Conservation (phyloP, 1,139 yeast species). For the Hyphopichia burtonii region DNA sequence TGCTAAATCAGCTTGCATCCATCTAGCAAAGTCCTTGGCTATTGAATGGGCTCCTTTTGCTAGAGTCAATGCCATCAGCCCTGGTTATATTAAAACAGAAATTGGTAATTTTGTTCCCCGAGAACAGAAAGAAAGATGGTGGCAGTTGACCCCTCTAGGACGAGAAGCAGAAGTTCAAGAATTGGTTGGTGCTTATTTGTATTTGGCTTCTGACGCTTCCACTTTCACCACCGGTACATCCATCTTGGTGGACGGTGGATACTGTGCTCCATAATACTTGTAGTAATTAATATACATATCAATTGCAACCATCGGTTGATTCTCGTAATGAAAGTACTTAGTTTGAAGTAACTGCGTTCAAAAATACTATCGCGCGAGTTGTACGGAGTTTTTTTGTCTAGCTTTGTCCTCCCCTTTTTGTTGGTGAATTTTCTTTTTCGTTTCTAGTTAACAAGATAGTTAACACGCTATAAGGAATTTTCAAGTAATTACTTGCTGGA, state of each 20-base stretch:
- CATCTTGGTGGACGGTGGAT: conserved; percentile 85
- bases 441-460: neutral
- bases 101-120: conserved; percentile 54
- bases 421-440: neutral
- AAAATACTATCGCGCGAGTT: too few relatives aligned
- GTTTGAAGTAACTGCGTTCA: too few relatives aligned
- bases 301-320: too few relatives aligned
- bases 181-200: conserved; percentile 79
- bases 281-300: too few relatives aligned
- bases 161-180: conserved; percentile 81
- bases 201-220: conserved; percentile 78
- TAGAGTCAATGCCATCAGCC: conserved; percentile 76
- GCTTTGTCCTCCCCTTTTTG: neutral
- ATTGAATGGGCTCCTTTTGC: conserved; percentile 82
- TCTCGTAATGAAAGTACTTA: too few relatives aligned
- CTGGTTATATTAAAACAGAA: conserved; percentile 77
- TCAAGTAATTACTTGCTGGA: too few relatives aligned
- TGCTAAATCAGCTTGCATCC: conserved; percentile 84
- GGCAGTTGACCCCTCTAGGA: conserved; percentile 66
- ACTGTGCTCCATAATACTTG: conserved; percentile 43
- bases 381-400: too few relatives aligned
- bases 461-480: neutral
- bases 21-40: conserved; percentile 73
- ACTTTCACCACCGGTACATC: conserved; percentile 84
- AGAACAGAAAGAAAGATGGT: conserved; percentile 57